A percentile compares a stretch with the other conserved stretches of the same genome.
Conservation (phyloP, 2,329 filamentous ascomycete genomes). For the Phialophora expanda region DNA sequence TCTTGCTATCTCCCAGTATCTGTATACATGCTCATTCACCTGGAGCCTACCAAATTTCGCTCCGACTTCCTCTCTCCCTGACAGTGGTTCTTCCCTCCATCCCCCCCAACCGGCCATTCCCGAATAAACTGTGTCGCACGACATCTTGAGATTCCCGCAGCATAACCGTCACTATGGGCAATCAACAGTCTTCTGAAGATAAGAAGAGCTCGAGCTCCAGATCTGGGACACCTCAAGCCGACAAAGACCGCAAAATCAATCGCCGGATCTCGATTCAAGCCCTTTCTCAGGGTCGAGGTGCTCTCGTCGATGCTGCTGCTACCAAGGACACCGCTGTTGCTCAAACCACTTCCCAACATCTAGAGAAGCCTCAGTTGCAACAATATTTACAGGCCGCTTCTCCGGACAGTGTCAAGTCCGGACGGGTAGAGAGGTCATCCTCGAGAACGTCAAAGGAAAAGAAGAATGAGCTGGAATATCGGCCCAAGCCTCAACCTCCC, state of each 20-base stretch:
- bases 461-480: slow-evolving; percentile 28
- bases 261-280: slow-evolving; percentile 51
- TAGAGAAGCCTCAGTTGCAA: slow-evolving; percentile 45
- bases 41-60: slow-evolving; percentile 35
- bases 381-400: slow-evolving; percentile 50
- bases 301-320: slow-evolving; percentile 51
- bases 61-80: slow-evolving; percentile 36
- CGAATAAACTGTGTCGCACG: slow-evolving; percentile 28
- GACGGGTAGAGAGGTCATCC: slow-evolving; percentile 33
- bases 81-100: slow-evolving; percentile 12
- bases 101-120: slow-evolving; percentile 8
- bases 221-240: slow-evolving; percentile 33
- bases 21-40: slow-evolving; percentile 30
- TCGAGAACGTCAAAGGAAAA: slow-evolving; percentile 32
- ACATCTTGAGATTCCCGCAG: slow-evolving; percentile 17
- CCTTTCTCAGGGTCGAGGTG: slow-evolving; percentile 47
- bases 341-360: slow-evolving; percentile 45
- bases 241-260: slow-evolving; percentile 47
- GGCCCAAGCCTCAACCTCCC: slow-evolving; percentile 26
- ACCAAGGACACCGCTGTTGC: slow-evolving; percentile 52
- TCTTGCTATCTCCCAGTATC: slow-evolving; percentile 1
- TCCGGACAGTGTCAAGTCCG: slow-evolving; percentile 41
- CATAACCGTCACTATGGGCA: slow-evolving; percentile 36
- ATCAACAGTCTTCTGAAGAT: slow-evolving; percentile 38
- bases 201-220: slow-evolving; percentile 32